A percentile compares a stretch with the other conserved stretches of the same genome.
phyloP scores from a whole-genome alignment of 345 rosid species.

The Rhizophora mangle region DNA sequence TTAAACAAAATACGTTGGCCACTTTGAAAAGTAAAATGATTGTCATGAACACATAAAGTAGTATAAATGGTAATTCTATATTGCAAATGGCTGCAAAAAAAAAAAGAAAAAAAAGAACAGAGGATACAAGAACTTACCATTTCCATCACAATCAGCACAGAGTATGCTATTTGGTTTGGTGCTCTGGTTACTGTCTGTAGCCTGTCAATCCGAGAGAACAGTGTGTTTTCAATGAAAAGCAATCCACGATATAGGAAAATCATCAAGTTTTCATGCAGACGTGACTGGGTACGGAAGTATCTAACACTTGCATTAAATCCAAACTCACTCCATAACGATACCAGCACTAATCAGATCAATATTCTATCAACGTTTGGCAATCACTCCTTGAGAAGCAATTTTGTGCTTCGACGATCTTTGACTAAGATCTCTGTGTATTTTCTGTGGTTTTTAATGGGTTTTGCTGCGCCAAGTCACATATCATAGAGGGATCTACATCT shows the following conservation, averaged over 20 bases:
- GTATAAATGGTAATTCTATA: neutral
- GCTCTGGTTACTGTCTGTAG: conserved; percentile 32
- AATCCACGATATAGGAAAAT: neutral
- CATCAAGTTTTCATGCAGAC: conserved; percentile 1
- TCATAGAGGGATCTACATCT: neutral
- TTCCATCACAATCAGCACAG: conserved; percentile 64
- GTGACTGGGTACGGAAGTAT: neutral
- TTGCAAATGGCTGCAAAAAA: neutral
- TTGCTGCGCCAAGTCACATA: neutral
- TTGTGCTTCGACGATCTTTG: neutral
- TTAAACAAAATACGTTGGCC: too few species aligned
- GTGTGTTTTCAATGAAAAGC: conserved; percentile 1
- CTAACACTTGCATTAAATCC: neutral
- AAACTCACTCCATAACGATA: neutral
- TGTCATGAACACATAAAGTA: neutral
- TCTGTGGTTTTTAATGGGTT: neutral
- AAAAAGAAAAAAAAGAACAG: neutral
- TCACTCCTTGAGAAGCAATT: neutral
- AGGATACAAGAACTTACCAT: conserved; percentile 13
- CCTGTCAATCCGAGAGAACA: conserved; percentile 42
- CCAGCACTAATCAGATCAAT: neutral
- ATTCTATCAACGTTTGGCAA: neutral
- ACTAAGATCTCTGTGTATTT: neutral
- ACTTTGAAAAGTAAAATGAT: neutral
- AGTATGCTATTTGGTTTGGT: conserved; percentile 57